phyloP scores from a whole-genome alignment of 176 grass and related monocot species.

The Rhynchospora tenuis region DNA sequence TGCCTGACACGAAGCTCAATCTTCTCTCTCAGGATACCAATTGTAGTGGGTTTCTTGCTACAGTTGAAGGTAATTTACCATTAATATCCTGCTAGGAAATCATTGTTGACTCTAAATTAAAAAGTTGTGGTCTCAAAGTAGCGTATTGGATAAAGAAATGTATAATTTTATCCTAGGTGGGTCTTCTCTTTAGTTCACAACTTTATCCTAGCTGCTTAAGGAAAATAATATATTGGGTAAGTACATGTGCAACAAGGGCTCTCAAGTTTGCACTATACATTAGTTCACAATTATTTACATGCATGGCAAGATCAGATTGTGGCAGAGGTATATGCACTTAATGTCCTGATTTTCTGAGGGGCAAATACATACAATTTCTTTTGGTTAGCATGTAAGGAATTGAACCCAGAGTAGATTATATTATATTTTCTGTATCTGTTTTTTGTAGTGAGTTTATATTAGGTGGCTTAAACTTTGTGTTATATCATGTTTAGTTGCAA shows the following conservation, averaged over 20 bases:
- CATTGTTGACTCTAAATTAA: neutral
- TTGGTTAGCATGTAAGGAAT: neutral
- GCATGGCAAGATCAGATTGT: neutral
- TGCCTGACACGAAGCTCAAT: conserved; percentile 45
- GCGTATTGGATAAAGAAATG: neutral
- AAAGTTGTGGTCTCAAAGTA: neutral
- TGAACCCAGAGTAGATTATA: neutral
- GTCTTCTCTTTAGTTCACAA: neutral
- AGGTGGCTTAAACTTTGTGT: too few species aligned
- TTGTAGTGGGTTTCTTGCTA: conserved; percentile 79
- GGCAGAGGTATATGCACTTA: neutral
- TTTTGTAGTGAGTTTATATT: too few species aligned
- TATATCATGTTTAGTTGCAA: too few species aligned
- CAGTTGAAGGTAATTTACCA: conserved; percentile 43
- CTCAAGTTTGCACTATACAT: neutral
- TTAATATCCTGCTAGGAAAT: neutral
- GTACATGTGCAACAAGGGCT: neutral
- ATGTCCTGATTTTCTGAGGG: neutral
- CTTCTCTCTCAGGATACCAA: conserved; percentile 66
- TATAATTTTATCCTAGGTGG: neutral
- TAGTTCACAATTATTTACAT: too few species aligned
- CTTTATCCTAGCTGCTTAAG: too few species aligned
- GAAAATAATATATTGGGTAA: neutral
- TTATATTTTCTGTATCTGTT: neutral
- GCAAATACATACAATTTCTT: neutral